Base-by-base conservation (phyloP, 1,139 yeast genomes). In the Meyerozyma sp. region DNA sequence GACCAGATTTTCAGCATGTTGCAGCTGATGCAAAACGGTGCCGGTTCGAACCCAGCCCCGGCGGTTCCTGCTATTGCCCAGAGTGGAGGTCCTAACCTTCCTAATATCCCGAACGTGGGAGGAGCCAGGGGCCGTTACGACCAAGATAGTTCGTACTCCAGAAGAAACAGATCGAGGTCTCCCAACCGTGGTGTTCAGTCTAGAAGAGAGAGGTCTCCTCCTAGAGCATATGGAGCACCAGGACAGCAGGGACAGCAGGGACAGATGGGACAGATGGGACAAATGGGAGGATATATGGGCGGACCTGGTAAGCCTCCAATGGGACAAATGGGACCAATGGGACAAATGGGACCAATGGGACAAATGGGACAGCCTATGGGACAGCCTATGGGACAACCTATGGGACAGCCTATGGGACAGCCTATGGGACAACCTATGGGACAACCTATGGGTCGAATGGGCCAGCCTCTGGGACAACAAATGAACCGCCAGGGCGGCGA, bases 121-220 rank as follows among this genome's bases (percentile, higher is more conserved):
- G 25, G 16, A 20, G 54, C 55, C 38, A 62, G 68, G 49, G 72
- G 66, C 48, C 73, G 63, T 52, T 73, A 61, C 20, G 28, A 25
- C 10, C 13, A 36, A 3, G 10, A 14, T 11, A 8, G 9, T 9
- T 28, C 64, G 37, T 66, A 67, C 49, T 68, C 73, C 6, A 70
- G 82, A 65, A 72, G 81, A 59, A 69, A 68, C 50, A 69, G 85
- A 61, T 79, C 83, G 4, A 67, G 84, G 56, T 79, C 85, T 9
- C 84, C 83, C 16, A 62, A 59, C 41, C 66, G 75, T 46, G 61
- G 64, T 40, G 50, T 51, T 34, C 41, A 39, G 46, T 46, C 47
- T 40, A 51, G 61, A 49, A 56, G 69, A 51, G 65, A 59, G 18
- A 62, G 72, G 48, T 65, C 72, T 18, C 34, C 34, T n/a, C 70